Evolutionary conservation across 345 rosid genomes (phyloP).

Genomic region (Physaria fendleri): DNA sequence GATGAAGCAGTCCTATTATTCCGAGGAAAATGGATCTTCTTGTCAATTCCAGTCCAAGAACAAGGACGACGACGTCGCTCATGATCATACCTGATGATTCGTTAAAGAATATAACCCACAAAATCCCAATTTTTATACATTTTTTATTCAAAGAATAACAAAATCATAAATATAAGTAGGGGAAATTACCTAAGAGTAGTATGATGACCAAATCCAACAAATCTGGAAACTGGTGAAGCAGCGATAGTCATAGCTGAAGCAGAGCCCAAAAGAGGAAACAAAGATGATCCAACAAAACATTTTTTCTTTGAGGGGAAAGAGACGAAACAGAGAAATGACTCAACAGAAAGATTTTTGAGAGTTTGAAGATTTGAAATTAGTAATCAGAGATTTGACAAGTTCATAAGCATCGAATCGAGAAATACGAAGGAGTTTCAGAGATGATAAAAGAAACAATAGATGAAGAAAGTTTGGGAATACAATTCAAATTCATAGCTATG

Average conservation of each 20-base stretch:
- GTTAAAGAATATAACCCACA: conserved; percentile 57
- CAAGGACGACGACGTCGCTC: conserved; percentile 41
- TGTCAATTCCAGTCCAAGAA: conserved; percentile 37
- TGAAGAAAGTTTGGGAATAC: conserved; percentile 21
- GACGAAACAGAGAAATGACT: conserved; percentile 11
- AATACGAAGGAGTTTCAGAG: not conserved
- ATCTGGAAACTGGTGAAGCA: conserved; percentile 22
- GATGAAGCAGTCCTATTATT: conserved; percentile 39
- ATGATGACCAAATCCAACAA: conserved; percentile 9
- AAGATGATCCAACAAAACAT: conserved; percentile 36
- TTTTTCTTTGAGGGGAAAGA: not conserved
- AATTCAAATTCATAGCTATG: conserved; percentile 20
- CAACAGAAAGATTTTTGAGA: not conserved
- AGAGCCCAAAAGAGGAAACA: conserved; percentile 18
- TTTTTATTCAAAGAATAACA: not conserved
- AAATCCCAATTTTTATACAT: conserved; percentile 8
- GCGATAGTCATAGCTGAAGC: conserved; percentile 27
- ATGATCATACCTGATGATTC: conserved; percentile 75
- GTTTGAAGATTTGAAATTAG: not conserved
- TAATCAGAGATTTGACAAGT: not conserved
- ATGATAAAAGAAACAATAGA: not conserved
- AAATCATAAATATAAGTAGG: not conserved
- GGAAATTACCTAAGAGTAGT: conserved; percentile 31
- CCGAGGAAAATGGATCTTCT: conserved; percentile 36
- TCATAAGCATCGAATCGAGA: conserved; percentile 11